Conservation (phyloP, 2,329 filamentous ascomycete genomes). For the Lecanicillium sp. region DNA sequence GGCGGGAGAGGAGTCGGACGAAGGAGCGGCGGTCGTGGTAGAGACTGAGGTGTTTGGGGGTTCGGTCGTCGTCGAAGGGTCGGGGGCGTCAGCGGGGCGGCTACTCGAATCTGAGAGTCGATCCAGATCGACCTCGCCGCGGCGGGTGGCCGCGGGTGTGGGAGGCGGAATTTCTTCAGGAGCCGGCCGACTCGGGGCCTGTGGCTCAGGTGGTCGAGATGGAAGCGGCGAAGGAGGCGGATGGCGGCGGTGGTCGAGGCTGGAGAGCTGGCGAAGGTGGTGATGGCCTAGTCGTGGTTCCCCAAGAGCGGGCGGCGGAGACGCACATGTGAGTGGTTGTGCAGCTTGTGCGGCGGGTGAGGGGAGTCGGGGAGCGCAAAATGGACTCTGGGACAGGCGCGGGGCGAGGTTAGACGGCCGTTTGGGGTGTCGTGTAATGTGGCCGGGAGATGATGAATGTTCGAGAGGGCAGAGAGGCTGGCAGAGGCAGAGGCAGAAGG, state of each 20-base stretch:
- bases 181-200: conserved; percentile 11
- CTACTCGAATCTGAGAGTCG: conserved; percentile 29
- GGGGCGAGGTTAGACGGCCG: background rate
- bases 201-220: conserved; percentile 2
- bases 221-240: background rate
- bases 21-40: conserved; percentile 36
- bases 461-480: background rate
- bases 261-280: background rate
- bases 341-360: background rate
- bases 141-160: conserved; percentile 32
- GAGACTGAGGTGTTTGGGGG: conserved; percentile 40
- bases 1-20: conserved; percentile 34
- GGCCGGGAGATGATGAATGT: background rate
- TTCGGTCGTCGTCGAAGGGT: conserved; percentile 34
- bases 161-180: conserved; percentile 14
- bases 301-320: background rate
- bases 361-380: background rate
- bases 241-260: background rate
- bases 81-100: conserved; percentile 43
- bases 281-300: conserved; percentile 2
- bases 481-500: background rate
- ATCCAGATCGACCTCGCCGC: conserved; percentile 39
- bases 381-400: background rate
- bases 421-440: background rate
- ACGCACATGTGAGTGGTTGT: conserved; percentile 4